Base-by-base conservation (phyloP, 768 basidiomycete species). In the Polyporus arcularius region DNA sequence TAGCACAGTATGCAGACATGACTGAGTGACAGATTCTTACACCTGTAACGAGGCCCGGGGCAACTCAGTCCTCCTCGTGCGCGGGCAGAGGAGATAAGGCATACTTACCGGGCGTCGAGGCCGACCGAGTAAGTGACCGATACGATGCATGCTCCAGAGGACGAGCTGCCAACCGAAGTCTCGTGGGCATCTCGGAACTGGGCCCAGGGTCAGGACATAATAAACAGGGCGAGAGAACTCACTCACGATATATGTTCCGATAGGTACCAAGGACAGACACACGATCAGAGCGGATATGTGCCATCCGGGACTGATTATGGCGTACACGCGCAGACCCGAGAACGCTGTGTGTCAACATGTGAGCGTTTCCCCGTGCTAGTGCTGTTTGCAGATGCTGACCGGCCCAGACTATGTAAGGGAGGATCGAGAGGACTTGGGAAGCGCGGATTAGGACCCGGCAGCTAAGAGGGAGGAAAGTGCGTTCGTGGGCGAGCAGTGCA, bases 191-290 rank as follows among this genome's bases (percentile, higher is more conserved):
- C 59, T 18, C 52, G 53, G 26, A 41, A 60, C 59, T 60, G 40
- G 1, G 18, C 2, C 4, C n/a, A 18, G 4, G 26, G 41, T 30
- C 38, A 21, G 16, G n/a, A 9, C 21, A 26, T 26, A 26, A 26
- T 26, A 26, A 26, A 26, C 21, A 26, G 21, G 21, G 21, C 21
- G 21, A 26, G 21, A 26, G 21, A 26, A 26, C 2, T 26, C 21
- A 26, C 21, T 26, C 28, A 60, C 59, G n/a, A 60, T 55, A 47
- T 60, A 60, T 18, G 47, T 35, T 47, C 53, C 53, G 2, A 60
- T 47, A 6, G 59, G 59, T 0, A 30, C 39, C 9, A 55, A 30
- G 11, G 53, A 60, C 5, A 55, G 32, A 40, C 48, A 21, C 28
- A 54, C n/a, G 4, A 60, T 35, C 10, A 50, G n/a, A 1, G 49